Conservation (phyloP, 176 grass and related monocot genomes). For the Hordeum marinum region DNA sequence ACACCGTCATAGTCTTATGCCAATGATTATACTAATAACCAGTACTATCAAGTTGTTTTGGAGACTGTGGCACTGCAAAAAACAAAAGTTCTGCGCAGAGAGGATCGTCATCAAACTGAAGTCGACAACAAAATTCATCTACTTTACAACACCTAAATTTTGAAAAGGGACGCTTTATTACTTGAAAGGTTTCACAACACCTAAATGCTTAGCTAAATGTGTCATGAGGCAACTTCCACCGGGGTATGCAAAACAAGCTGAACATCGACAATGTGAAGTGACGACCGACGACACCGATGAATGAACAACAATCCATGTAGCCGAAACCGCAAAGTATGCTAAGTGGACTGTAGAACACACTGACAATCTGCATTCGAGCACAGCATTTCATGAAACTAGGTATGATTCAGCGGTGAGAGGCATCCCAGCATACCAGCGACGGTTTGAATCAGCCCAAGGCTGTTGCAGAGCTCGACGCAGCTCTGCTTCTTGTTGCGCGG, state of each 20-base stretch:
- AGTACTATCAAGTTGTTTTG: not conserved
- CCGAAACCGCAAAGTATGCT: not conserved
- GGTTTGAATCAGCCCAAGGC: constrained; percentile 4
- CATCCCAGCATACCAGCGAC: constrained; percentile 20
- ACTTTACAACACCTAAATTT: not conserved
- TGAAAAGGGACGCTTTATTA: too few relatives aligned
- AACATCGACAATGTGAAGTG: not conserved
- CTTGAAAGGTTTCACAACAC: too few relatives aligned
- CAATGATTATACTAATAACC: not conserved
- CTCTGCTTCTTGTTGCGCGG: not conserved
- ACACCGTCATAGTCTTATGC: not conserved
- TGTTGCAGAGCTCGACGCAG: constrained; percentile 18
- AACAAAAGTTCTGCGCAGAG: not conserved
- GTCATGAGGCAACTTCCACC: not conserved
- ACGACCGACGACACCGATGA: not conserved
- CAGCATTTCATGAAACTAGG: not conserved
- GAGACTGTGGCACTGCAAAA: not conserved
- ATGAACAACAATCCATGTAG: not conserved
- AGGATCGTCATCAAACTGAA: not conserved
- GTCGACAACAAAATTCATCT: not conserved
- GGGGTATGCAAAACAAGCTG: not conserved
- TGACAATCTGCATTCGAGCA: not conserved
- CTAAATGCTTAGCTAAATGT: too few relatives aligned
- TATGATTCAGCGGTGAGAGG: not conserved
- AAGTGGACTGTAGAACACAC: not conserved